Evolutionary conservation across 352 stramenopile genomes (phyloP).

Genomic region (Globisporangium paroecandrum): DNA sequence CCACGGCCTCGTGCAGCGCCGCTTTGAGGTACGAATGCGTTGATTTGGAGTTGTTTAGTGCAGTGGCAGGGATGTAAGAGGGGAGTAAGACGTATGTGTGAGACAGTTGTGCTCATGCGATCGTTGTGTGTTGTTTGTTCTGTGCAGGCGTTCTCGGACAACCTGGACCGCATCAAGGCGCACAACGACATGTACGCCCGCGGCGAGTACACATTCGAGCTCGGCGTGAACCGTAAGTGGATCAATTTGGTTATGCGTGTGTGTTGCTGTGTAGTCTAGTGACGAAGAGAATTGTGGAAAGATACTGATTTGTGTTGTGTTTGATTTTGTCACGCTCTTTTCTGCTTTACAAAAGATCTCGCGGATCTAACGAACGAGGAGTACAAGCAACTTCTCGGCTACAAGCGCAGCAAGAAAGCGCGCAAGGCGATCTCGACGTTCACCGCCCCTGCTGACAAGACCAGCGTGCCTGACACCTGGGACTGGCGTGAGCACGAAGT

Average conservation of each 20-base stretch:
- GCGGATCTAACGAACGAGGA: conserved; percentile 40
- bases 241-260: not conserved
- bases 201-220: conserved; percentile 43
- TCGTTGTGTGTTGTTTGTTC: not conserved
- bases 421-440: conserved; percentile 17
- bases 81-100: not conserved
- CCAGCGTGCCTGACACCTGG: conserved; percentile 27
- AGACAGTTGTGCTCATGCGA: not conserved
- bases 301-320: not conserved
- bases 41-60: not conserved
- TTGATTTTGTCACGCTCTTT: not conserved
- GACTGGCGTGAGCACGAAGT: conserved; percentile 51
- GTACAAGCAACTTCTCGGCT: conserved; percentile 37
- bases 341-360: conserved; percentile 18
- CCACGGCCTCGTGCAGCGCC: conserved; percentile 32
- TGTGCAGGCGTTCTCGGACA: conserved; percentile 37
- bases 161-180: conserved; percentile 41
- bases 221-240: conserved; percentile 37
- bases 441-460: conserved; percentile 12
- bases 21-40: conserved; percentile 25
- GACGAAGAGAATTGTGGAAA: not conserved
- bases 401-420: conserved; percentile 24
- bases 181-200: conserved; percentile 50
- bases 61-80: not conserved
- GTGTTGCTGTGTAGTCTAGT: not conserved